Evolutionary conservation across 352 stramenopile genomes (phyloP).

Genomic region (Globisporangium rhizosaccharum): DNA sequence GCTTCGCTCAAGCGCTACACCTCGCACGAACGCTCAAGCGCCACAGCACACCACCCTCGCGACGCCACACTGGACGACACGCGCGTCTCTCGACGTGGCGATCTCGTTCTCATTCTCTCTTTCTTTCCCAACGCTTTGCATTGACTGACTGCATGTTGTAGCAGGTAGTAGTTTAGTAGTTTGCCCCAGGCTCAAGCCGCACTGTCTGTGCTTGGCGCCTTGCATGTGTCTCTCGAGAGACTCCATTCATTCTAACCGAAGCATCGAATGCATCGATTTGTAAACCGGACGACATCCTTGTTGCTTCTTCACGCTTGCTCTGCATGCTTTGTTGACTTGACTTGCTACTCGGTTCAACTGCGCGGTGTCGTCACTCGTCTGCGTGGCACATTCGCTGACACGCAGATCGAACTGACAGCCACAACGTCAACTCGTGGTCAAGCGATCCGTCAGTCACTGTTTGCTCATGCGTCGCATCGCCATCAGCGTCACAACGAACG

Average conservation of each 20-base stretch:
- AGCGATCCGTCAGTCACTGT: neutral
- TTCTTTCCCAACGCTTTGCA: neutral
- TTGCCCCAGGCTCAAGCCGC: neutral
- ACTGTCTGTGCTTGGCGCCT: conserved; percentile 2
- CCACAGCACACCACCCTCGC: neutral
- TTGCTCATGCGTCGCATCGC: neutral
- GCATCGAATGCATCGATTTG: conserved; percentile 16
- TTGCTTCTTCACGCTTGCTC: neutral
- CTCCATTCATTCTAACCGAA: conserved; percentile 5
- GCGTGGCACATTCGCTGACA: neutral
- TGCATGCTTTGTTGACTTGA: neutral
- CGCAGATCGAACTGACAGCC: neutral
- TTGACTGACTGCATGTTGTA: neutral
- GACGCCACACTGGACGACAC: too few species aligned
- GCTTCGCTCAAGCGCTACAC: neutral
- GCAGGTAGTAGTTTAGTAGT: neutral
- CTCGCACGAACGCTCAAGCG: neutral
- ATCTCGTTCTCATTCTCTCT: too few species aligned
- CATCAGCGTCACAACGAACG: neutral
- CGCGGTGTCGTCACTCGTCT: too few species aligned
- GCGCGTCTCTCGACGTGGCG: too few species aligned
- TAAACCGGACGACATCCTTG: neutral
- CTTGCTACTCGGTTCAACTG: too few species aligned
- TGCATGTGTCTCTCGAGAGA: conserved; percentile 1
- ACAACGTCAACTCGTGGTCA: neutral